Percentiles rank a stretch among this genome's conserved stretches.
Evolutionary conservation across 2,329 filamentous ascomycete genomes (phyloP).

Genomic region (Fragosphaeria purpurea): DNA sequence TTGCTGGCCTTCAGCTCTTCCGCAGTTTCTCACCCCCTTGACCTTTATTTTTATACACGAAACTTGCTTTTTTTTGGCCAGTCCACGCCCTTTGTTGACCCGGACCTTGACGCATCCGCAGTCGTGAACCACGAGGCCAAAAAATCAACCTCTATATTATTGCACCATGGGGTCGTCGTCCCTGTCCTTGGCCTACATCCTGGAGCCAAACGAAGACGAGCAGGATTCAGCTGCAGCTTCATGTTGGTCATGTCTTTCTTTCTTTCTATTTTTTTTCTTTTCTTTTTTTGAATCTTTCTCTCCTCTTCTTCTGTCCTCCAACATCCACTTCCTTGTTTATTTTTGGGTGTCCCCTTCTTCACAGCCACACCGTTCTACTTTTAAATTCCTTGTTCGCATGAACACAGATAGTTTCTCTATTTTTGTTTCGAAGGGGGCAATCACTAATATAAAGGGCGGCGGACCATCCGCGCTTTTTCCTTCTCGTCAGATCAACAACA

Average conservation of each 20-base stretch:
- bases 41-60: slow-evolving; percentile 2
- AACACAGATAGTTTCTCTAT: no score
- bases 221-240: no score
- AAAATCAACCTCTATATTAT: no score
- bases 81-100: background rate
- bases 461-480: background rate
- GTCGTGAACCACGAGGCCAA: no score
- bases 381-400: no score
- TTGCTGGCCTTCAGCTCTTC: background rate
- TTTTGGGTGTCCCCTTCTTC: background rate
- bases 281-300: background rate
- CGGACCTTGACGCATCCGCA: no score
- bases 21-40: background rate
- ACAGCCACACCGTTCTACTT: background rate
- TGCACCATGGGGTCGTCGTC: no score
- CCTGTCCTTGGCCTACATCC: no score
- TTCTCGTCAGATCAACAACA: background rate
- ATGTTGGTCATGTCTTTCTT: no score
- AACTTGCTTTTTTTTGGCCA: background rate
- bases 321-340: background rate
- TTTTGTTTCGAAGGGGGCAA: no score
- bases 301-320: background rate
- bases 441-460: slow-evolving; percentile 6
- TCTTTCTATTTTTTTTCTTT: no score
- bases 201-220: no score